Conservation (phyloP, 202 grass and related monocot species). For the Digitaria exilis region DNA sequence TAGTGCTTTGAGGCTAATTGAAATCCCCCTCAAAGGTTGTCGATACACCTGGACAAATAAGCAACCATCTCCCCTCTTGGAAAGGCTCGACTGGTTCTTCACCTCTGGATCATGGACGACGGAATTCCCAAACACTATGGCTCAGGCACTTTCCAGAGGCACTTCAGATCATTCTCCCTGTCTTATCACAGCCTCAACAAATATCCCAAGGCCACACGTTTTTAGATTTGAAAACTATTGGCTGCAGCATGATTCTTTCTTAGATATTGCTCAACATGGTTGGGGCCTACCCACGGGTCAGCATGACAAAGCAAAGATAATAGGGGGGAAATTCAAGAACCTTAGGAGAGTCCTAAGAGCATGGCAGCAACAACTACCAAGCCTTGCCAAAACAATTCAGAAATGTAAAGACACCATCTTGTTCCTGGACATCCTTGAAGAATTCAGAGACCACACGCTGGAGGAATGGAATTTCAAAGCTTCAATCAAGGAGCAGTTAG, state of each 20-base stretch:
- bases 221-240: not conserved
- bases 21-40: too few species aligned
- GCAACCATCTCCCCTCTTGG: too few species aligned
- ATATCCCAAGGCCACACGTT: not conserved
- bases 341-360: not conserved
- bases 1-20: too few species aligned
- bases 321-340: not conserved
- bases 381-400: not conserved
- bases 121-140: not conserved
- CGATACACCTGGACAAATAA: too few species aligned
- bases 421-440: not conserved
- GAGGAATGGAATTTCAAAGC: not conserved
- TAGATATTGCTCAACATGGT: fast-evolving
- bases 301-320: fast-evolving
- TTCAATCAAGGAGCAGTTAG: fast-evolving
- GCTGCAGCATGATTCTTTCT: not conserved
- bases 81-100: too few species aligned
- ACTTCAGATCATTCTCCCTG: not conserved
- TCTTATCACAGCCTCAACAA: fast-evolving
- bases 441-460: fast-evolving
- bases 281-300: not conserved
- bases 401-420: fast-evolving
- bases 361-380: fast-evolving
- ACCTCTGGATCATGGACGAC: too few species aligned
- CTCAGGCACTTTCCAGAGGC: not conserved